These are phyloP conservation scores for Corymbia citriodora DNA, from an alignment of 441 rosid species.

Conservation along the genomic window DNA sequence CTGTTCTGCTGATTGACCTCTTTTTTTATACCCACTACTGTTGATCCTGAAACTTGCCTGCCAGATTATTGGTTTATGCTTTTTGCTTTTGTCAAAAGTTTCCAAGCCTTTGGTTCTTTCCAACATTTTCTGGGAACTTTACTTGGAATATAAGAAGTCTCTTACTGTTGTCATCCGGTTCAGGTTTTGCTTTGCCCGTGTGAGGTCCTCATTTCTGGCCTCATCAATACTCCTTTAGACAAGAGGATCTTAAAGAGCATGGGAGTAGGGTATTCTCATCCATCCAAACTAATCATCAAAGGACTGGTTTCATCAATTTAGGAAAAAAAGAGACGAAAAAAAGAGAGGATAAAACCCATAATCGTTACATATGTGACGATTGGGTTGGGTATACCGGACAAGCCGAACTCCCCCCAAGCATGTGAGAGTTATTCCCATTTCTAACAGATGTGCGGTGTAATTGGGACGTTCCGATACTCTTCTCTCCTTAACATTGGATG, in stretches of 20 bases:
- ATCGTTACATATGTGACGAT: background rate
- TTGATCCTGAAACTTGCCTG: background rate
- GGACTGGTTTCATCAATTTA: background rate
- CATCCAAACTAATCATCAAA: background rate
- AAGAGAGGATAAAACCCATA: background rate
- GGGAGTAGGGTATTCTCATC: background rate
- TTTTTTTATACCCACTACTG: background rate
- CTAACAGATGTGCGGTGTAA: background rate
- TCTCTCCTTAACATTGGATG: background rate
- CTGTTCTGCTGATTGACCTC: background rate
- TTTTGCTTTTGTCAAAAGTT: background rate
- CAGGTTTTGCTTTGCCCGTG: background rate
- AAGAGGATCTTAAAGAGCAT: background rate
- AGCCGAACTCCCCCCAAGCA: too few relatives aligned
- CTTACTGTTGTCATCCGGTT: background rate
- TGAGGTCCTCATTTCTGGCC: background rate
- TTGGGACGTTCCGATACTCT: background rate
- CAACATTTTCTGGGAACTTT: background rate
- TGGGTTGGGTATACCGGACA: background rate
- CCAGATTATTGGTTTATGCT: background rate
- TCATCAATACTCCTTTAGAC: background rate
- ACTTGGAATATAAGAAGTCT: background rate
- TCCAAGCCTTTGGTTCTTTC: background rate
- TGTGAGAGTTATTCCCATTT: background rate
- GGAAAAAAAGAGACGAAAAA: too few relatives aligned